Evolutionary conservation across 2,329 filamentous ascomycete genomes (phyloP).

Genomic region (Aspergillus phoenicis): DNA sequence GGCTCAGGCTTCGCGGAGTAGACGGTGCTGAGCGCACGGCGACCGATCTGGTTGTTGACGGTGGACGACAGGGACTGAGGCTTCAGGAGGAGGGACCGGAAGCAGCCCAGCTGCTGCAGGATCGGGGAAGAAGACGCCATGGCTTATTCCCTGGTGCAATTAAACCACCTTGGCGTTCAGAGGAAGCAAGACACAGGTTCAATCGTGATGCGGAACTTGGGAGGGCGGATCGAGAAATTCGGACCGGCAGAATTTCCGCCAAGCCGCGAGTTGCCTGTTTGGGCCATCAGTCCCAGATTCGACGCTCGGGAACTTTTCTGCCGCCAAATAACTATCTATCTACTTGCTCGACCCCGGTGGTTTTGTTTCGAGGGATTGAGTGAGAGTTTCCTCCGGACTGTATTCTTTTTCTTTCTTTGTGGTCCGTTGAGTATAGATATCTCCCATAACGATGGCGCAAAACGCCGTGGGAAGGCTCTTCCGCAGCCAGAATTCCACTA

Average conservation of each 20-base stretch:
- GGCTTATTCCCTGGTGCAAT: conserved; percentile 36
- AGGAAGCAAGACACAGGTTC: conserved; percentile 16
- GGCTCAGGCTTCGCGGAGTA: conserved; percentile 48
- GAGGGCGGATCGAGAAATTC: conserved; percentile 29
- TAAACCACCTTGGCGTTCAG: conserved; percentile 23
- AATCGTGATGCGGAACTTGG: conserved; percentile 18
- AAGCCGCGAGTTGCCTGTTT: conserved; percentile 34
- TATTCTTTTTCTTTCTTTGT: neutral
- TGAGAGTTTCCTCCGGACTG: neutral
- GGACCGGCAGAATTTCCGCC: conserved; percentile 44
- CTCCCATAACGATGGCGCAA: conserved; percentile 41
- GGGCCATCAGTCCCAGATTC: conserved; percentile 20
- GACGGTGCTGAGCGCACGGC: conserved; percentile 55
- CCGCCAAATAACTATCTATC: conserved; percentile 14
- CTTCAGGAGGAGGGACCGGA: conserved; percentile 64
- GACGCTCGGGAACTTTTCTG: conserved; percentile 33
- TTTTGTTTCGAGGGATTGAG: neutral
- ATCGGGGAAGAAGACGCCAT: conserved; percentile 63
- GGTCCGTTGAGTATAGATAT: neutral
- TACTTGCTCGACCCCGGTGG: neutral
- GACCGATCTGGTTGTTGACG: conserved; percentile 42
- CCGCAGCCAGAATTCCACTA: conserved; percentile 37
- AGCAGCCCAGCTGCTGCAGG: conserved; percentile 69
- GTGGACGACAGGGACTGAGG: conserved; percentile 56
- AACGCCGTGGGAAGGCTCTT: conserved; percentile 41